A percentile compares a stretch with the other conserved stretches of the same genome.
These are phyloP conservation scores for Thymus quinquecostatus DNA, from an alignment of 257 asterid genomes.

Conservation along the genomic window DNA sequence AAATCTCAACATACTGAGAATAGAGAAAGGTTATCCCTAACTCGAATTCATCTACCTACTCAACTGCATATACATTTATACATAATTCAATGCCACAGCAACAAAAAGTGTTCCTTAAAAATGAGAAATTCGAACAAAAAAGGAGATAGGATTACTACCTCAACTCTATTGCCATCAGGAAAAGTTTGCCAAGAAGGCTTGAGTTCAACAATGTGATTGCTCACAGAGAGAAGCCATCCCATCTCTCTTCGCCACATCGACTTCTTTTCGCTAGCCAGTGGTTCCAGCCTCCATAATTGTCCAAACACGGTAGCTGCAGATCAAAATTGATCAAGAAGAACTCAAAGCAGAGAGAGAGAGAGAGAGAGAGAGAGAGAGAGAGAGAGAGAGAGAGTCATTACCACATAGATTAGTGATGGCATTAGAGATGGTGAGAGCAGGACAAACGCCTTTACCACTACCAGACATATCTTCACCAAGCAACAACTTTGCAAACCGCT, in stretches of 20 bases:
- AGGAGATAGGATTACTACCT: conserved; percentile 68
- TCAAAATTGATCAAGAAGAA: background rate
- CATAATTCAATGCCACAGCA: background rate
- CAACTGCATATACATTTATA: background rate
- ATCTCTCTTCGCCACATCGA: conserved; percentile 93
- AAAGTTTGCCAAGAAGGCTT: conserved; percentile 78
- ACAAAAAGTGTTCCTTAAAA: background rate
- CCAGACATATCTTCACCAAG: conserved; percentile 99
- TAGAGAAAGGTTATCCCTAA: background rate
- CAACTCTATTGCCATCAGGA: conserved; percentile 78
- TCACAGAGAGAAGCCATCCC: conserved; percentile 83
- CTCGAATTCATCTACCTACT: conserved; percentile 6
- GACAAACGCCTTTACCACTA: conserved; percentile 86
- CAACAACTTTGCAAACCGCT: conserved; percentile 81
- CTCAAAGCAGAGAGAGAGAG: background rate
- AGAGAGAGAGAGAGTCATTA: conserved; percentile 28
- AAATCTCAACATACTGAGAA: conserved; percentile 3
- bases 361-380: background rate
- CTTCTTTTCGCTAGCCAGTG: conserved; percentile 72
- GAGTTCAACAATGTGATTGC: conserved; percentile 82
- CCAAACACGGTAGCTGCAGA: conserved; percentile 89
- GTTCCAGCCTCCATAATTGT: conserved; percentile 93
- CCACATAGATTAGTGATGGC: conserved; percentile 91
- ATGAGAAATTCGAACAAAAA: background rate
- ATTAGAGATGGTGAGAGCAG: conserved; percentile 92